Evolutionary conservation across 352 stramenopile genomes (phyloP).

Genomic region (Phytopythium mirpurense): DNA sequence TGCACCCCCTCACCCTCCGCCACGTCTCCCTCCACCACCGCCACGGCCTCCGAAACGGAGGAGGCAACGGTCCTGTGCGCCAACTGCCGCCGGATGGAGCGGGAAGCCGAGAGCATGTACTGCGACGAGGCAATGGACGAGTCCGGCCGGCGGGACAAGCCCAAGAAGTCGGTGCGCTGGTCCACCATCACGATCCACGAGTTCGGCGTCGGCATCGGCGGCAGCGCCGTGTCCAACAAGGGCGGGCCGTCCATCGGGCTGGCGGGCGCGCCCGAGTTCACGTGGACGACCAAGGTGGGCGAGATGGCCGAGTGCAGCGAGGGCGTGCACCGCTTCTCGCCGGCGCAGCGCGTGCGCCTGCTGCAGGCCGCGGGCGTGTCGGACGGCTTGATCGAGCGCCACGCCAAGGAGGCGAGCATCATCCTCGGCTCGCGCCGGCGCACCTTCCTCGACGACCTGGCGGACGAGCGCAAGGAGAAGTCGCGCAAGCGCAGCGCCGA

Average conservation of each 20-base stretch:
- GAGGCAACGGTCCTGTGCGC: not conserved
- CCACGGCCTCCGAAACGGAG: not conserved
- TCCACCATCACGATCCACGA: constrained; percentile 55
- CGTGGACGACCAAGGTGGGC: constrained; percentile 56
- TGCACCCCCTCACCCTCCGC: constrained; percentile 5
- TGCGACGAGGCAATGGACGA: constrained; percentile 4
- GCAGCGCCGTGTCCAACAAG: constrained; percentile 40
- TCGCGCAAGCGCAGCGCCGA: constrained; percentile 22
- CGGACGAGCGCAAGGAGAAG: constrained; percentile 24
- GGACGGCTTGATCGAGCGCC: constrained; percentile 59
- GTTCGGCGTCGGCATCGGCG: constrained; percentile 45
- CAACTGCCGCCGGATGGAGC: constrained; percentile 1
- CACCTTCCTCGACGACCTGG: constrained; percentile 35
- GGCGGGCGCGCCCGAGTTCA: constrained; percentile 45
- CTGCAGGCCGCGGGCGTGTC: constrained; percentile 41
- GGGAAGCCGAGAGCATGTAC: constrained; percentile 1
- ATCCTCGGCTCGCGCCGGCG: constrained; percentile 49
- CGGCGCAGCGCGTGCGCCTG: constrained; percentile 41
- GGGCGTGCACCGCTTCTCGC: constrained; percentile 48
- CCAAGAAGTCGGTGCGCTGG: constrained; percentile 45
- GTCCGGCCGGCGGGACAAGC: not conserved
- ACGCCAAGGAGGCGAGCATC: constrained; percentile 57
- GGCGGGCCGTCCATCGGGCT: constrained; percentile 47
- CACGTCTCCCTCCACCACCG: not conserved
- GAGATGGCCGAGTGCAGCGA: constrained; percentile 57